Evolutionary conservation across 1,284 basidiomycete genomes (phyloP).

Genomic region (Boletus hoseneyae): DNA sequence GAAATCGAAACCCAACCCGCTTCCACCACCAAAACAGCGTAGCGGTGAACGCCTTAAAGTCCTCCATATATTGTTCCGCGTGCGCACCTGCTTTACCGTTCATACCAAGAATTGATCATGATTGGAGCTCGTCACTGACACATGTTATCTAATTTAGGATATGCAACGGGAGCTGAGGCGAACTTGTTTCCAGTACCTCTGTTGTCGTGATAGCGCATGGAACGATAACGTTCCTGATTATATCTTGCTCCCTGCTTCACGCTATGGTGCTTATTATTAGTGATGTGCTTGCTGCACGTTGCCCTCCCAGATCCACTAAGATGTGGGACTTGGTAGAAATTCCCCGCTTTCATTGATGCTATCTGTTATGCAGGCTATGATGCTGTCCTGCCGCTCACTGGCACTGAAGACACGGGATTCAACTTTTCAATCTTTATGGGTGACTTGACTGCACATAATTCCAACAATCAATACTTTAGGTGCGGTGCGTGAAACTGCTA

Average conservation of each 20-base stretch:
- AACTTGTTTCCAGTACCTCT: conserved; percentile 62
- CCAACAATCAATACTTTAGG: conserved; percentile 61
- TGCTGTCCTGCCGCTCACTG: conserved; percentile 63
- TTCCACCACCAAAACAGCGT: conserved; percentile 48
- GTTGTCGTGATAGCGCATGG: conserved; percentile 59
- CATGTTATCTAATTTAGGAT: conserved; percentile 38
- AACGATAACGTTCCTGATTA: conserved; percentile 48
- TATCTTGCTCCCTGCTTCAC: conserved; percentile 52
- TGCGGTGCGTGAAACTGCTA: conserved; percentile 31
- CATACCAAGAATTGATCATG: not conserved
- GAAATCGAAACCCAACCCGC: conserved; percentile 62
- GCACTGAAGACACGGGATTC: conserved; percentile 54
- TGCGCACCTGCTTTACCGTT: conserved; percentile 27
- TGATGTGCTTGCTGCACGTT: conserved; percentile 18
- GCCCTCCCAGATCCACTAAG: not conserved
- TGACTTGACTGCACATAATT: conserved; percentile 70
- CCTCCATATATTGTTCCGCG: conserved; percentile 68
- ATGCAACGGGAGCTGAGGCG: conserved; percentile 64
- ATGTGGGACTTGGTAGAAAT: conserved; percentile 44
- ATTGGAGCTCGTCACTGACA: not conserved
- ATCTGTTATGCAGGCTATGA: conserved; percentile 59
- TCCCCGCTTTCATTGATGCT: conserved; percentile 57
- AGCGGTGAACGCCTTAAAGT: conserved; percentile 65
- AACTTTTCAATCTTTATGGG: conserved; percentile 70
- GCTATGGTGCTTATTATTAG: conserved; percentile 60